phyloP scores from a whole-genome alignment of 768 basidiomycete genomes.

The Mycena rosella region DNA sequence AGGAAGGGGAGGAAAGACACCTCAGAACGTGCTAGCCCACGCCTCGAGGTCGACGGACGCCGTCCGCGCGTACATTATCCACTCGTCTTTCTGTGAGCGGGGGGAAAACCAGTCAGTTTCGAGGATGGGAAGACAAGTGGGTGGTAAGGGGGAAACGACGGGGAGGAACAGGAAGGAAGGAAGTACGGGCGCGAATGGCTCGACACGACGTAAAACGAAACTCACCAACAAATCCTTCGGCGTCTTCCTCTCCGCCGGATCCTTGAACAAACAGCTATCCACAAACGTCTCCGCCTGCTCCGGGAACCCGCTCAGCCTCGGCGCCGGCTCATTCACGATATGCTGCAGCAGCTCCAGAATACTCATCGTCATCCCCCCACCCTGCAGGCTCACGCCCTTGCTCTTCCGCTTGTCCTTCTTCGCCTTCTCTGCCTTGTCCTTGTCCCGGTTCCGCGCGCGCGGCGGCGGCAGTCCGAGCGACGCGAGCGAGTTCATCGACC shows the following conservation, averaged over 20 bases:
- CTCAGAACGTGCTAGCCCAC: slow-evolving; percentile 36
- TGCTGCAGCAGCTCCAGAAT: slow-evolving; percentile 97
- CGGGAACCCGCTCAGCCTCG: slow-evolving; percentile 80
- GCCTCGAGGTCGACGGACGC: slow-evolving; percentile 31
- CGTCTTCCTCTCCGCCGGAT: slow-evolving; percentile 84
- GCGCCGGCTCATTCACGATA: slow-evolving; percentile 99
- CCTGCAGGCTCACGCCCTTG: slow-evolving; percentile 92
- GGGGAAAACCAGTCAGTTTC: background rate
- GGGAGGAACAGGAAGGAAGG: too few species aligned
- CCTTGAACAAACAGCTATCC: slow-evolving; percentile 91
- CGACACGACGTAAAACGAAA: too few species aligned
- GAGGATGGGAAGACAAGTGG: too few species aligned
- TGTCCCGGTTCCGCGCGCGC: slow-evolving; percentile 45
- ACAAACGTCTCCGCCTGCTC: slow-evolving; percentile 86
- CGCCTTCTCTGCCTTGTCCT: slow-evolving; percentile 56
- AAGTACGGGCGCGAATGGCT: too few species aligned
- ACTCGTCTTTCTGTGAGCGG: slow-evolving; percentile 26
- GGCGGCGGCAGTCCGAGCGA: slow-evolving; percentile 53
- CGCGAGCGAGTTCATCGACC: slow-evolving; percentile 60
- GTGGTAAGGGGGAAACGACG: background rate
- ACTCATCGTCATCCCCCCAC: slow-evolving; percentile 97
- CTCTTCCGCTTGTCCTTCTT: slow-evolving; percentile 91
- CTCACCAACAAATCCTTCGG: slow-evolving; percentile 90
- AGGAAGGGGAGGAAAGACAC: background rate
- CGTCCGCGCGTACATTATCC: slow-evolving; percentile 29